Percentiles rank a stretch among this genome's conserved stretches.
Evolutionary conservation across 164 flowering plant species (phyloP).

Genomic region (Vitis labrusca): DNA sequence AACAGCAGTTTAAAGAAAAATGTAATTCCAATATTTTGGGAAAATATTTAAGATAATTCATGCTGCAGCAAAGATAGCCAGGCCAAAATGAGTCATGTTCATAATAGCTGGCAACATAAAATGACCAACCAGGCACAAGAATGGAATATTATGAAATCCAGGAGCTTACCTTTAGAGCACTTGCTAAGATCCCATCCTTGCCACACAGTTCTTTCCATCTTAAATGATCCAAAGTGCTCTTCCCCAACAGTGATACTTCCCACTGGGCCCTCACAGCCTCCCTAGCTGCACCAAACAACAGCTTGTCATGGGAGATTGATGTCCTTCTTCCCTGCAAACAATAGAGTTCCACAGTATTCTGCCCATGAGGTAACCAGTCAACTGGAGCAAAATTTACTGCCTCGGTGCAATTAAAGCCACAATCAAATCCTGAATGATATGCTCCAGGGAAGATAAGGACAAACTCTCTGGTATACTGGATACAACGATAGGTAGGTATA

Average conservation of each 20-base stretch:
- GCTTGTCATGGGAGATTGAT: conserved; percentile 71
- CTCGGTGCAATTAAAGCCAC: conserved; percentile 80
- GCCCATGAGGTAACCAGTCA: conserved; percentile 87
- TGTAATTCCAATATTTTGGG: no score
- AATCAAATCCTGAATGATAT: conserved; percentile 67
- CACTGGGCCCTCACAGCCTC: conserved; percentile 72
- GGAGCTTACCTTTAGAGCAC: conserved; percentile 60
- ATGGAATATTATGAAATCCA: background rate
- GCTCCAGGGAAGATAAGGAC: conserved; percentile 75
- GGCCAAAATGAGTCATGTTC: no score
- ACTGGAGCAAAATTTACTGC: conserved; percentile 66
- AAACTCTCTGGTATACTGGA: conserved; percentile 72
- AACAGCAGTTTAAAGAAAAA: no score
- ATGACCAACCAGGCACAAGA: no score
- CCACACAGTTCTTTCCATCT: conserved; percentile 66
- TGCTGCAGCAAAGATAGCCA: no score
- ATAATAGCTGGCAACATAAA: no score
- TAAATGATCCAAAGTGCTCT: conserved; percentile 34
- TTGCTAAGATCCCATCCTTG: conserved; percentile 61
- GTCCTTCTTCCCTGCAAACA: conserved; percentile 48
- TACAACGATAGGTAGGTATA: conserved; percentile 73
- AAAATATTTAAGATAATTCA: no score
- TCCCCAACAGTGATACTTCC: conserved; percentile 45
- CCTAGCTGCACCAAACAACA: conserved; percentile 68
- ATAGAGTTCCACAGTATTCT: conserved; percentile 57